Conservation (phyloP, 768 basidiomycete genomes). For the Lactarius pseudohatsudake region DNA sequence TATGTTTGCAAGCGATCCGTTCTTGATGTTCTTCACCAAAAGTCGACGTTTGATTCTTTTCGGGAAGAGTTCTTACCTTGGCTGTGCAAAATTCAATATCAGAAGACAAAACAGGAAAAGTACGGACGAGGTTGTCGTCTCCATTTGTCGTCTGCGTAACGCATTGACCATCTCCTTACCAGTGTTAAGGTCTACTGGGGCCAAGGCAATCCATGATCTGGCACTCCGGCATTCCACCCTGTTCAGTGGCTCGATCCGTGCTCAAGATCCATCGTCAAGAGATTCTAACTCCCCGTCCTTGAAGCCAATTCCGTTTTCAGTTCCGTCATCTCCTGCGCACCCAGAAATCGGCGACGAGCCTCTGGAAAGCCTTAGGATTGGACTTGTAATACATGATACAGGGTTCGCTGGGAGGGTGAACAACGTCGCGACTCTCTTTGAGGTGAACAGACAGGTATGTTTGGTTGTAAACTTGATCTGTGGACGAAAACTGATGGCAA, state of each 20-base stretch:
- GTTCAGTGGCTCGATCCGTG: conserved; percentile 31
- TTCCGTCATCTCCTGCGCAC: conserved; percentile 47
- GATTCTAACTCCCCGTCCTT: conserved; percentile 31
- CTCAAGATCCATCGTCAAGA: conserved; percentile 10
- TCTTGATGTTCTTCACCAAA: conserved; percentile 67
- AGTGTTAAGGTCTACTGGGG: conserved; percentile 51
- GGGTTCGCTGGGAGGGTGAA: conserved; percentile 68
- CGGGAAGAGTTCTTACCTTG: conserved; percentile 91
- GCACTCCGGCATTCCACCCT: conserved; percentile 64
- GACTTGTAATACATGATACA: conserved; percentile 57
- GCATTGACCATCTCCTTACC: background rate
- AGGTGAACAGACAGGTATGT: conserved; percentile 76
- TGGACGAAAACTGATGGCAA: conserved; percentile 27
- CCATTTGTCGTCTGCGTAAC: conserved; percentile 4
- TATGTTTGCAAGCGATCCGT: conserved; percentile 81
- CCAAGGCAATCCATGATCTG: conserved; percentile 46
- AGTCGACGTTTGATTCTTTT: conserved; percentile 74
- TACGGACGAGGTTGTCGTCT: conserved; percentile 52
- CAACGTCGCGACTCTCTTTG: conserved; percentile 72
- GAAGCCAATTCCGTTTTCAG: conserved; percentile 39
- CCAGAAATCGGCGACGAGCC: conserved; percentile 38
- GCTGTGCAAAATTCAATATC: conserved; percentile 86
- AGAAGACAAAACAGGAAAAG: conserved; percentile 54
- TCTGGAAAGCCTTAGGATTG: conserved; percentile 57
- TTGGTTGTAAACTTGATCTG: background rate